Evolutionary conservation across 768 basidiomycete species (phyloP).

Genomic region (Ephemerocybe angulata): DNA sequence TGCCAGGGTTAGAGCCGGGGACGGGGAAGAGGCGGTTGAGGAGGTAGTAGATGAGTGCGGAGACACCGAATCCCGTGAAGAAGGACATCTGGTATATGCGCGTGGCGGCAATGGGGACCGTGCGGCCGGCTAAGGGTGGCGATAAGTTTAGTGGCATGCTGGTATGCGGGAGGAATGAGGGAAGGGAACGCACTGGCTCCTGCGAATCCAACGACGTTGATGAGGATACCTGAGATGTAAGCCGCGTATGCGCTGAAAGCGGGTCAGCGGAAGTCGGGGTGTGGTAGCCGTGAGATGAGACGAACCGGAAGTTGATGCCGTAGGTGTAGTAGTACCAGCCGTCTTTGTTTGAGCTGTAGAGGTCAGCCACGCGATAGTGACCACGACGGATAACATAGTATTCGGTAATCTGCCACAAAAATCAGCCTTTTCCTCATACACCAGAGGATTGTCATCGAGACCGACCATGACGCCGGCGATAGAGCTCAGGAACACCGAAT

Average conservation of each 20-base stretch:
- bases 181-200: slow-evolving; percentile 53
- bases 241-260: slow-evolving; percentile 54
- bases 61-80: slow-evolving; percentile 79
- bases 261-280: not conserved
- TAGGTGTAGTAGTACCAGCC: slow-evolving; percentile 77
- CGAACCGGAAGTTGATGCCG: slow-evolving; percentile 68
- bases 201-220: slow-evolving; percentile 81
- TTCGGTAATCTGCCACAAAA: slow-evolving; percentile 55
- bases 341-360: slow-evolving; percentile 54
- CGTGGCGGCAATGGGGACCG: slow-evolving; percentile 66
- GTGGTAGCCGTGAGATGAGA: slow-evolving; percentile 7
- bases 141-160: too few relatives aligned
- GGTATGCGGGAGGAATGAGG: too few relatives aligned
- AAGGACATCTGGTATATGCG: slow-evolving; percentile 74
- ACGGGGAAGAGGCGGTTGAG: slow-evolving; percentile 63
- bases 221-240: slow-evolving; percentile 70
- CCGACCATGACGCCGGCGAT: slow-evolving; percentile 78
- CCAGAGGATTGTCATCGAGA: not conserved
- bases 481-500: slow-evolving; percentile 77
- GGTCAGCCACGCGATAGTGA: slow-evolving; percentile 65
- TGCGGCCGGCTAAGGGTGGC: slow-evolving; percentile 42
- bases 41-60: slow-evolving; percentile 57
- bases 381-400: slow-evolving; percentile 74
- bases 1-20: slow-evolving; percentile 34
- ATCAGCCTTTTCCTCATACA: not conserved